Evolutionary conservation across 805 yeast species (phyloP).

Genomic region (Saccharomycopsis fermentans): DNA sequence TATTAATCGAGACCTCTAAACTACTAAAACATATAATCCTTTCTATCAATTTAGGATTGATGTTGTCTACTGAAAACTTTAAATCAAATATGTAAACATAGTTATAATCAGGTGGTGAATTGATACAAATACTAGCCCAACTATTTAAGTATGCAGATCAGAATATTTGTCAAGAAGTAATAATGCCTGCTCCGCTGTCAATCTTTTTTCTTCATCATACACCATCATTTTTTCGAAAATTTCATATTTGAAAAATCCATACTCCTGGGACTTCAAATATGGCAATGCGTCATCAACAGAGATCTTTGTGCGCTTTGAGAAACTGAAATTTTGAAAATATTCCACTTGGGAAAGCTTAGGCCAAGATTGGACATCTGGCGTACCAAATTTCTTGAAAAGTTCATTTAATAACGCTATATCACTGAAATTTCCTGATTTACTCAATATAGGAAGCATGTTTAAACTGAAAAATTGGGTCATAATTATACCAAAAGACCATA

Average conservation of each 20-base stretch:
- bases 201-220: slow-evolving; percentile 28
- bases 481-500: slow-evolving; percentile 65
- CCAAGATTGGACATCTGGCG: slow-evolving; percentile 41
- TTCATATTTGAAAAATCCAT: slow-evolving; percentile 8
- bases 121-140: no score
- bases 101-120: no score
- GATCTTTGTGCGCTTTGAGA: slow-evolving; percentile 21
- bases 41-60: no score
- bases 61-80: no score
- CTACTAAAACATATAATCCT: no score
- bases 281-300: slow-evolving; percentile 28
- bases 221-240: slow-evolving; percentile 36
- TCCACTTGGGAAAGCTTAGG: slow-evolving; percentile 32
- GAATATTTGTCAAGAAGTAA: background rate
- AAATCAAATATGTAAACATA: no score
- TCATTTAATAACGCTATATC: slow-evolving; percentile 51
- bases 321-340: slow-evolving; percentile 28
- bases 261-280: slow-evolving; percentile 19
- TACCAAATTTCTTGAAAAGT: slow-evolving; percentile 50
- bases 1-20: no score
- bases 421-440: slow-evolving; percentile 31
- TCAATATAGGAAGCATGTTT: slow-evolving; percentile 30
- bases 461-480: slow-evolving; percentile 40
- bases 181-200: slow-evolving; percentile 24
- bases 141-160: background rate